phyloP scores from a whole-genome alignment of 2,329 filamentous ascomycete genomes.

The Cercospora sojina region DNA sequence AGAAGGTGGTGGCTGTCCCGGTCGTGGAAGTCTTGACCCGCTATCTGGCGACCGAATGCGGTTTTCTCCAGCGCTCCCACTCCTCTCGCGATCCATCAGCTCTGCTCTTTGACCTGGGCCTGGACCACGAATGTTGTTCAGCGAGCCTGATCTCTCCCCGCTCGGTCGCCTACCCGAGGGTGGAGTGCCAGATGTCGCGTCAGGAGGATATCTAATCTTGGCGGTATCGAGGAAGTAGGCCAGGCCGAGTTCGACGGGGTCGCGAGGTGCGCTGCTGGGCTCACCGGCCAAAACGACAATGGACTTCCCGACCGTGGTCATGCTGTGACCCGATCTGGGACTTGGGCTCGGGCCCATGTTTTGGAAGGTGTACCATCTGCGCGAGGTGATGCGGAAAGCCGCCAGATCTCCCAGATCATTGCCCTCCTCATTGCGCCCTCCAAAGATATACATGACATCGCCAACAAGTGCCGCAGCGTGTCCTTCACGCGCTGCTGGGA shows the following conservation, averaged over 20 bases:
- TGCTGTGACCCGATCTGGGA: constrained; percentile 90
- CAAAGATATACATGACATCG: constrained; percentile 99
- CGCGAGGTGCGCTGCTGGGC: constrained; percentile 79
- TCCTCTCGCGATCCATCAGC: constrained; percentile 33
- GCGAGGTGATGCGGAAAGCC: constrained; percentile 76
- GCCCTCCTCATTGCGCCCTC: constrained; percentile 90
- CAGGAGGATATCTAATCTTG: constrained; percentile 89
- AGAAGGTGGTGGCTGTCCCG: constrained; percentile 59
- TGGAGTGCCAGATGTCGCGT: constrained; percentile 45
- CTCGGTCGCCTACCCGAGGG: constrained; percentile 33
- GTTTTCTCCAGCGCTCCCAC: constrained; percentile 27
- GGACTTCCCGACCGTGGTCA: constrained; percentile 92
- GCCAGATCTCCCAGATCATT: constrained; percentile 89
- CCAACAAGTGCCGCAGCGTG: constrained; percentile 91
- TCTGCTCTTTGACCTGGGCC: constrained; percentile 25
- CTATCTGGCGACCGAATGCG: constrained; percentile 28
- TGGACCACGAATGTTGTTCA: constrained; percentile 19
- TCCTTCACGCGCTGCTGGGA: constrained; percentile 87
- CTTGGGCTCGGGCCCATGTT: constrained; percentile 98
- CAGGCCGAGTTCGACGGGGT: constrained; percentile 80
- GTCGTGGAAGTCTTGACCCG: constrained; percentile 37
- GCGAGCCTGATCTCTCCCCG: constrained; percentile 31
- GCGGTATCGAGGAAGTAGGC: constrained; percentile 90
- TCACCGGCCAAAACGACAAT: constrained; percentile 92
- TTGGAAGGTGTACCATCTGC: constrained; percentile 98